Evolutionary conservation across 2,329 filamentous ascomycete species (phyloP), one percentile per base, ranked within the genome.

Genomic region (Fusarium devonianum): DNA sequence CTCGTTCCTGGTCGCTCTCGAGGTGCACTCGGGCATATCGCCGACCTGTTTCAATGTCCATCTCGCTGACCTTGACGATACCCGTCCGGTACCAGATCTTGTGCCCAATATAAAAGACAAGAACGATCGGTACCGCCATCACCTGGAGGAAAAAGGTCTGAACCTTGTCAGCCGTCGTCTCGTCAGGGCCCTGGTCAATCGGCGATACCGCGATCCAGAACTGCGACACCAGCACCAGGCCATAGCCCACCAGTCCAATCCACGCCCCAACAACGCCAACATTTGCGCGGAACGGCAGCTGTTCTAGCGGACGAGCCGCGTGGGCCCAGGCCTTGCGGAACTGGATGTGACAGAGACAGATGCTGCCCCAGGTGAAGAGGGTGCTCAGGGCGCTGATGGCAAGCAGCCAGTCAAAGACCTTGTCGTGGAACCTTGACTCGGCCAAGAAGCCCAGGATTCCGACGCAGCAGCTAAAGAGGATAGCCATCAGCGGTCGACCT

Each of bases 271-370:
- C 60, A 6, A 93, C 75, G 48, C 92, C 92, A 3, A 88, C 82
- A 67, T 94, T 89, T 1, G 89, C 89, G 26, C 74, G 78, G 77
- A 93, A 97, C 7, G 92, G 88, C 4, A 97, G 78, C 62, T 96
- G 89, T 48, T 85, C 78, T 16, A 93, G 74, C 12, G 76, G 79
- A 67, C 87, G 87, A 28, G 88, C 88, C 49, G 85, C 82, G 5
- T 75, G 66, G 23, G 76, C 78, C 90, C 90, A 95, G 7, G 86
- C 89, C 12, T 76, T 74, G 55, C 92, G 89, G 81, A 96, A 97
- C n/a, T n/a, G n/a, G n/a, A n/a, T n/a, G 72, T 97, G 92, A n/a
- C 87, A 83, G 4, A 95, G 76, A 70, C 91, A 96, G 69, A 96
- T 92, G 58, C 88, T 89, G 37, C 79, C 84, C 89, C 89, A 92